phyloP scores from a whole-genome alignment of 2,329 filamentous ascomycete genomes.

The Hymenoscyphus repandus region DNA sequence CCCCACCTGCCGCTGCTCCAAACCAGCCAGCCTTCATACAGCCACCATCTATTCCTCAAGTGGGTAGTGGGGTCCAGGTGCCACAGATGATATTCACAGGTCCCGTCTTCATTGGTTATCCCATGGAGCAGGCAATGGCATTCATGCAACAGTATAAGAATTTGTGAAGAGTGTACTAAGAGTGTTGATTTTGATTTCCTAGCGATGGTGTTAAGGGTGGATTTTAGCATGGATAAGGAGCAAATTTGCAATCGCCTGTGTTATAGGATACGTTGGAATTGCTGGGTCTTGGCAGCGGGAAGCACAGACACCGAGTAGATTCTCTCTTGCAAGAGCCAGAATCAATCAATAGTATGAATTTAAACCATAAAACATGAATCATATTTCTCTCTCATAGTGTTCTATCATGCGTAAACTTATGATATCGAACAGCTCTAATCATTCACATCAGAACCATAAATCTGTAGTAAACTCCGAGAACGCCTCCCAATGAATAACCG shows the following conservation, averaged over 20 bases:
- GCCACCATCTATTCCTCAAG: slow-evolving; percentile 27
- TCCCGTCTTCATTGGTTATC: slow-evolving; percentile 90
- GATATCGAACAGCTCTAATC: no score
- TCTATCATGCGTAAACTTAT: no score
- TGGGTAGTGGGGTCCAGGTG: slow-evolving; percentile 11
- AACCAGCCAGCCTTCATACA: neutral
- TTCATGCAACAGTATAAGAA: slow-evolving; percentile 53
- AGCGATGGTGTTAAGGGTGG: slow-evolving; percentile 13
- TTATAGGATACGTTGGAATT: no score
- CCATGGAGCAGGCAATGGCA: slow-evolving; percentile 72
- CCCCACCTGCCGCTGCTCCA: slow-evolving; percentile 1
- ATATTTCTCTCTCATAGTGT: no score
- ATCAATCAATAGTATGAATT: no score
- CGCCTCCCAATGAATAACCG: no score
- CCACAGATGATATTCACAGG: slow-evolving; percentile 85
- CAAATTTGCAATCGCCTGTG: neutral
- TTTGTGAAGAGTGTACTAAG: slow-evolving; percentile 14
- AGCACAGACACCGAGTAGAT: no score
- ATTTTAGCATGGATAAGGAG: slow-evolving; percentile 3
- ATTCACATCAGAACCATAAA: no score
- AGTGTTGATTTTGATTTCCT: slow-evolving; percentile 4
- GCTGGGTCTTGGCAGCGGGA: no score
- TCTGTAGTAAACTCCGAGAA: no score
- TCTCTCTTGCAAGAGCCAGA: no score
- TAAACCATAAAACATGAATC: no score